Percentiles rank a stretch among this genome's conserved stretches.
These are phyloP conservation scores for Mycena pura DNA, from an alignment of 768 basidiomycete genomes.

Conservation along the genomic window DNA sequence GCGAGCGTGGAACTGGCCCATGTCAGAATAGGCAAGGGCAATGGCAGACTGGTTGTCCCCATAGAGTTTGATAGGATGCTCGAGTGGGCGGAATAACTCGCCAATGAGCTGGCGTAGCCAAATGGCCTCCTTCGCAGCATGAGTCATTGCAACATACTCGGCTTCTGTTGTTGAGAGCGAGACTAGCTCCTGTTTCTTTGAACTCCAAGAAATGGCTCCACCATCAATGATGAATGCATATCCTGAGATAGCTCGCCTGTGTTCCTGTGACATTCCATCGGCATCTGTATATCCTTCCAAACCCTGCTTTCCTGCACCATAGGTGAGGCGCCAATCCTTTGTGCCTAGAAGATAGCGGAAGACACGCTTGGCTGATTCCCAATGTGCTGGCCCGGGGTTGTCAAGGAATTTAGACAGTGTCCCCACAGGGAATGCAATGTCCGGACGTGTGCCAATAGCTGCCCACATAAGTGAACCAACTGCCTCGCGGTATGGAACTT, in stretches of 20 bases:
- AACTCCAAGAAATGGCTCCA: too few species aligned
- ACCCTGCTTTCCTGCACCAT: not conserved
- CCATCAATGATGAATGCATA: too few species aligned
- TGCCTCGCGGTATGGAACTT: not conserved
- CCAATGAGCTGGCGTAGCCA: too few species aligned
- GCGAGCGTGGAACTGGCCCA: not conserved
- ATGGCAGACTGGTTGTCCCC: too few species aligned
- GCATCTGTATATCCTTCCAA: conserved; percentile 1
- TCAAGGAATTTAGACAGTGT: not conserved
- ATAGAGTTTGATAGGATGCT: too few species aligned
- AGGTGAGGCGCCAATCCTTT: not conserved
- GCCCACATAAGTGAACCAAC: conserved; percentile 9
- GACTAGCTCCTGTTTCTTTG: too few species aligned
- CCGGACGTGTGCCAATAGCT: conserved; percentile 1
- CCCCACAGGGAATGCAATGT: not conserved
- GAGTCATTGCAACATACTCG: too few species aligned
- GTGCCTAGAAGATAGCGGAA: conserved; percentile 7
- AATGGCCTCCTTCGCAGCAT: too few species aligned
- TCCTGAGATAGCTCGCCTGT: conserved; percentile 2
- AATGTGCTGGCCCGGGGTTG: conserved; percentile 11
- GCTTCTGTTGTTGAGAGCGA: too few species aligned
- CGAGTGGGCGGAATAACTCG: too few species aligned
- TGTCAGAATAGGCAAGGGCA: not conserved
- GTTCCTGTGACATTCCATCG: not conserved
- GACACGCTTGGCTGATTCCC: conserved; percentile 3